Base-by-base conservation (phyloP, 306 rosid species). In the Prunus davidiana region DNA sequence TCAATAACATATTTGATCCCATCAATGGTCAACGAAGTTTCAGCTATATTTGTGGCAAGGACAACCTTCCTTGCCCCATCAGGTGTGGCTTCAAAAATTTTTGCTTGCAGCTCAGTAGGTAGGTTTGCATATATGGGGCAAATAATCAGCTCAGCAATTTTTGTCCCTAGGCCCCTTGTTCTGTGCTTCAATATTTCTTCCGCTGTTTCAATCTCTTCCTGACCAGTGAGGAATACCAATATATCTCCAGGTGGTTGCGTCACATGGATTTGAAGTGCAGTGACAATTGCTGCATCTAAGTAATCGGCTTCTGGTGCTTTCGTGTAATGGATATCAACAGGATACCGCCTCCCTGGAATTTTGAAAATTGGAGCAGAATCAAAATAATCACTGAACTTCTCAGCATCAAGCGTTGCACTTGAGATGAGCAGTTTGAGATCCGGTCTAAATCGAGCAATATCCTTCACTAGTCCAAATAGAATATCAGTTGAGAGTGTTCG, bases 271-370 rank as follows among this genome's bases (percentile, higher is more conserved):
- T 95, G 97, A 51, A 95, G 97, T 11, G 95, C 86, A 11, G 99
- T 90, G 56, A 92, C 99, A 61, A 95, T 87, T 71, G 99, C 97
- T 24, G 97, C 99, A 83, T 95, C 97, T 80, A 92, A 84, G 84
- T 95, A 95, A 76, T 95, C 99, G 64, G 97, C 99, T 83, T 95
- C 99, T 19, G 97, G 97, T 58, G 99, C 97, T 82, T 84, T 92
- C 8, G 99, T 95, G 71, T 84, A 92, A 83, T 89, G 82, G 73
- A 92, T 90, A 79, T 95, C 99, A 56, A 95, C 99, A 72, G 97
- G 97, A 86, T 82, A 92, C 43, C 97, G 83, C 74, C 99, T 84
- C 69, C 99, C 97, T 1, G 97, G 97, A 82, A 95, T 90, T 87
- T 82, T 92, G 50, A 95, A 95, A 79, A 95, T 95, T 66, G 99